Evolutionary conservation across 176 grass and related monocot species (phyloP).

Genomic region (Oryza australiensis): DNA sequence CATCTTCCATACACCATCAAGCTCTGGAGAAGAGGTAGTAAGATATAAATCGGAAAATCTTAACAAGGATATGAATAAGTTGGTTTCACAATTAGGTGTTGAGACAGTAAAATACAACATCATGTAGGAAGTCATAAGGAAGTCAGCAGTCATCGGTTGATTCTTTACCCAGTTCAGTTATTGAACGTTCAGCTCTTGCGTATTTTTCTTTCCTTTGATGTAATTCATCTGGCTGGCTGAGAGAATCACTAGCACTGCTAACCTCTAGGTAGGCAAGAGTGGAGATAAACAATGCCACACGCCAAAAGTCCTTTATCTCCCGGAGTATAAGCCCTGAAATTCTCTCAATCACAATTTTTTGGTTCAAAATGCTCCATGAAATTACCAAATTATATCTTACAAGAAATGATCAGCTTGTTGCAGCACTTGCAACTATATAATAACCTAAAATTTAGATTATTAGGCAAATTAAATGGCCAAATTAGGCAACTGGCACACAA

Average conservation of each 20-base stretch:
- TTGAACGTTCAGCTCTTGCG: constrained; percentile 42
- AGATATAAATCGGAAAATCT: neutral
- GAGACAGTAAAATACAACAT: neutral
- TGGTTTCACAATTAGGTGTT: neutral
- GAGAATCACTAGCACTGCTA: constrained; percentile 23
- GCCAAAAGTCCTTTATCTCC: constrained; percentile 92
- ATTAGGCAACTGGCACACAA: constrained; percentile 2
- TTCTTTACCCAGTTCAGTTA: constrained; percentile 68
- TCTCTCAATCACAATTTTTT: constrained; percentile 16
- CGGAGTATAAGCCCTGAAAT: constrained; percentile 81
- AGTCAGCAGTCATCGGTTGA: neutral
- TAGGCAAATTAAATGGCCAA: neutral
- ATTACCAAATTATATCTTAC: neutral
- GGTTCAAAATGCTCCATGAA: neutral
- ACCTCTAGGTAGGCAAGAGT: constrained; percentile 46
- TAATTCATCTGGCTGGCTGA: constrained; percentile 44
- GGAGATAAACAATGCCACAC: constrained; percentile 62
- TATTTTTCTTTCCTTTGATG: constrained; percentile 55
- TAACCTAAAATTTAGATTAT: neutral
- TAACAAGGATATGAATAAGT: neutral
- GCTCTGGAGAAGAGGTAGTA: constrained; percentile 37
- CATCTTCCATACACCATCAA: constrained; percentile 80
- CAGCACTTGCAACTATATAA: constrained; percentile 16
- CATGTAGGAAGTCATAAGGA: neutral
- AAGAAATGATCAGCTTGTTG: neutral